Conservation (phyloP, 2,329 filamentous ascomycete genomes). For the Monosporascus sp. region DNA sequence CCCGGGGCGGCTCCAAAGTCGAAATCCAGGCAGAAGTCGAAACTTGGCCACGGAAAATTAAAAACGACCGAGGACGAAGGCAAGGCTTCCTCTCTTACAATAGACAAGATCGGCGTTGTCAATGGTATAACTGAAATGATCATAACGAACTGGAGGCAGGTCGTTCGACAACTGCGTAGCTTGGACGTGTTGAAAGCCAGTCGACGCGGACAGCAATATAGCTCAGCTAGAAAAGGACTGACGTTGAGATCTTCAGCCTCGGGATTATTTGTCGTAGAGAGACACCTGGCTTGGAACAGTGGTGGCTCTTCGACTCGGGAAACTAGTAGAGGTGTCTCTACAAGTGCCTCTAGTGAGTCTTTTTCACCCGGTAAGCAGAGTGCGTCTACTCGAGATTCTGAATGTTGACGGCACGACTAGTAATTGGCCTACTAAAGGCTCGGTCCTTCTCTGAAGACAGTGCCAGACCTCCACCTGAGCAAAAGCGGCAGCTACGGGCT, state of each 20-base stretch:
- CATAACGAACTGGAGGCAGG: constrained; percentile 59
- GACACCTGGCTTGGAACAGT: constrained; percentile 32
- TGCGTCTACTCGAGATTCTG: neutral
- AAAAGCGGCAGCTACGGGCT: constrained; percentile 10
- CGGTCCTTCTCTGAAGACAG: neutral
- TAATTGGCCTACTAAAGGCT: constrained; percentile 4
- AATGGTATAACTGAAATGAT: constrained; percentile 61
- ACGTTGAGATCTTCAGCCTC: constrained; percentile 35
- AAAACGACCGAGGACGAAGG: constrained; percentile 15
- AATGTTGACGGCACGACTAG: constrained; percentile 5
- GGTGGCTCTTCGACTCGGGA: constrained; percentile 9
- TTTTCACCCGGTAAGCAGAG: constrained; percentile 18
- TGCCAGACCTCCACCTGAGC: constrained; percentile 8
- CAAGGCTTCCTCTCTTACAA: constrained; percentile 21
- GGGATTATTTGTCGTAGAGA: constrained; percentile 33
- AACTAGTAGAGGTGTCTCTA: constrained; percentile 25
- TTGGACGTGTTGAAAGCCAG: constrained; percentile 31
- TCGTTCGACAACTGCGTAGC: constrained; percentile 54
- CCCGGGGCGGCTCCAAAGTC: constrained; percentile 39
- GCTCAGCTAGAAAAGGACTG: constrained; percentile 7
- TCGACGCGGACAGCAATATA: constrained; percentile 3
- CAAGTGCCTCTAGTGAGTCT: constrained; percentile 33
- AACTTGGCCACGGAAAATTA: constrained; percentile 7
- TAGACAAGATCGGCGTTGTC: constrained; percentile 55
- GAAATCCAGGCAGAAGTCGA: constrained; percentile 32